These are phyloP conservation scores for Achaetomiella virescens DNA, from an alignment of 495 filamentous ascomycete genomes.

Conservation along the genomic window DNA sequence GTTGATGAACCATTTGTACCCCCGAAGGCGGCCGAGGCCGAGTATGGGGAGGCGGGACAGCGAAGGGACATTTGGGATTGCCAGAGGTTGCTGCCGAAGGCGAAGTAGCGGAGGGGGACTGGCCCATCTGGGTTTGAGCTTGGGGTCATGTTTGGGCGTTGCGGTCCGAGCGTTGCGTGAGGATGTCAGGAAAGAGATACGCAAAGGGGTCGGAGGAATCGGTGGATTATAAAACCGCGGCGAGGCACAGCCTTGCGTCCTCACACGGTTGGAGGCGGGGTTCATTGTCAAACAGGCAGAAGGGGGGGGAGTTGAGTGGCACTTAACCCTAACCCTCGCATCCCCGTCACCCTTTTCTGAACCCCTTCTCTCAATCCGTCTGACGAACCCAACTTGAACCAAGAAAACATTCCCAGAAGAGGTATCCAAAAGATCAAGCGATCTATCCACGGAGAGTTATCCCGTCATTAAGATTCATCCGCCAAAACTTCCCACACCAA, in stretches of 20 bases:
- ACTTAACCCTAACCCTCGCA: background rate
- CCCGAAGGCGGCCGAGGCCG: slow-evolving; percentile 33
- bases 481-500: background rate
- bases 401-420: background rate
- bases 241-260: too few relatives aligned
- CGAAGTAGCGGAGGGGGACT: slow-evolving; percentile 29
- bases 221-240: too few relatives aligned
- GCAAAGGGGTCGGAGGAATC: too few relatives aligned
- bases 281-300: background rate
- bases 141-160: background rate
- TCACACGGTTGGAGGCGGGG: background rate
- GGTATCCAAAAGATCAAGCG: too few relatives aligned
- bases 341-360: background rate
- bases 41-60: slow-evolving; percentile 32
- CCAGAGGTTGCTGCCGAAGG: slow-evolving; percentile 41
- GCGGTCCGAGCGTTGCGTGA: too few relatives aligned
- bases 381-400: too few relatives aligned
- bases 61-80: slow-evolving; percentile 34
- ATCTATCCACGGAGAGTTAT: too few relatives aligned
- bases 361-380: background rate
- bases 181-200: too few relatives aligned
- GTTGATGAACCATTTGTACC: slow-evolving; percentile 42
- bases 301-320: background rate
- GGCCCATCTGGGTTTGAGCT: background rate
- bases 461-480: background rate